These are phyloP conservation scores for Passiflora organensis DNA, from an alignment of 345 rosid genomes.

Conservation along the genomic window DNA sequence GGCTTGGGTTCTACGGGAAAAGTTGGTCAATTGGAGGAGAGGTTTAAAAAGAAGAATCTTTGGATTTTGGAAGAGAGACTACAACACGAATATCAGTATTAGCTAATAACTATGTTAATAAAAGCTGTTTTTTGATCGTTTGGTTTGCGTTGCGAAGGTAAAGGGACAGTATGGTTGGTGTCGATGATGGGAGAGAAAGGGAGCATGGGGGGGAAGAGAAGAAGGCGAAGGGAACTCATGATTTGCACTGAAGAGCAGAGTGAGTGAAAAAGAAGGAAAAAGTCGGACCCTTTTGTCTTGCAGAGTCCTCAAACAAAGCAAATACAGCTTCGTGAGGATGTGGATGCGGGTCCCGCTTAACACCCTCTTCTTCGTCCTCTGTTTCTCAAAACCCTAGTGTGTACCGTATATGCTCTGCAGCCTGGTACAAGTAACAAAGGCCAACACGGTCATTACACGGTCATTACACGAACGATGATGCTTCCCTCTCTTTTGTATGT, in stretches of 20 bases:
- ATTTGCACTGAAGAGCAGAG: slow-evolving; percentile 8
- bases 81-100: not conserved
- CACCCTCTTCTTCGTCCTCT: not conserved
- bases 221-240: slow-evolving; percentile 11
- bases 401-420: no score
- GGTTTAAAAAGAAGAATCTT: slow-evolving; percentile 7
- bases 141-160: no score
- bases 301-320: slow-evolving; percentile 12
- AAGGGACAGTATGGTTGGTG: no score
- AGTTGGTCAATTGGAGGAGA: slow-evolving; percentile 16
- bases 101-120: slow-evolving; percentile 10
- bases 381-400: no score
- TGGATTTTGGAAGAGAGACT: not conserved
- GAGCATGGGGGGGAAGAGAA: not conserved
- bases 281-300: slow-evolving; percentile 13
- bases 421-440: no score
- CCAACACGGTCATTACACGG: not conserved
- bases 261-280: not conserved
- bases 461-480: no score
- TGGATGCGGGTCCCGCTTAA: slow-evolving; percentile 10
- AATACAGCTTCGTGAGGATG: slow-evolving; percentile 17
- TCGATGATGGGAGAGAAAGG: not conserved
- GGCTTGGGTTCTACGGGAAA: slow-evolving; percentile 23
- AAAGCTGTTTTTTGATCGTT: no score
- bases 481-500: no score